Evolutionary conservation across 1,284 basidiomycete species (phyloP).

Genomic region (Microbotryomycetes sp.): DNA sequence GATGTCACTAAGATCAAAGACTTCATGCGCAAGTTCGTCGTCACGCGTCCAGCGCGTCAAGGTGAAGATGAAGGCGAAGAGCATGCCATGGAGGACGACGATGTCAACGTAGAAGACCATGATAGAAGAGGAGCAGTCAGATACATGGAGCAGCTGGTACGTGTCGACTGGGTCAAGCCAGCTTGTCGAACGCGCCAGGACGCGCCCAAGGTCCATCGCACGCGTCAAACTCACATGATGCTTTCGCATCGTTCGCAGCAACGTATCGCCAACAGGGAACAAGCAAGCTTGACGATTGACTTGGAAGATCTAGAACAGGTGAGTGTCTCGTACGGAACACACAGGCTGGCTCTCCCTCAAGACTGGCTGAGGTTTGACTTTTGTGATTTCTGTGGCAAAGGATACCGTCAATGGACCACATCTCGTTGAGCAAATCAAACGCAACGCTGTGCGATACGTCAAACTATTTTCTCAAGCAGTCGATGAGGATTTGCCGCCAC

Average conservation of each 20-base stretch:
- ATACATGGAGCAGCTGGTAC: conserved; percentile 83
- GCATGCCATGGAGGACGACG: conserved; percentile 59
- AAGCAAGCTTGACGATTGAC: conserved; percentile 56
- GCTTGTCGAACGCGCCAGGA: neutral
- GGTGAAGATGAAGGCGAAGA: conserved; percentile 50
- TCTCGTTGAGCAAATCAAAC: conserved; percentile 66
- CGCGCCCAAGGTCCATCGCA: too few relatives aligned
- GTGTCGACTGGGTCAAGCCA: conserved; percentile 39
- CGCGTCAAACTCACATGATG: too few relatives aligned
- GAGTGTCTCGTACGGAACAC: conserved; percentile 11
- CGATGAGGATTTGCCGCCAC: conserved; percentile 76
- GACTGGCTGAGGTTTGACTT: neutral
- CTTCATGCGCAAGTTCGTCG: conserved; percentile 60
- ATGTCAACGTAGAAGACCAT: conserved; percentile 53
- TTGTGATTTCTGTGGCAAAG: conserved; percentile 46
- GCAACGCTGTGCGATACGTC: conserved; percentile 86
- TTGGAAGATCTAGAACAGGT: conserved; percentile 44
- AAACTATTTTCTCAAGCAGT: conserved; percentile 84
- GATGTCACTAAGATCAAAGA: conserved; percentile 55
- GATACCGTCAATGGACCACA: conserved; percentile 57
- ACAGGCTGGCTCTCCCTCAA: neutral
- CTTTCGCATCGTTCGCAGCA: conserved; percentile 52
- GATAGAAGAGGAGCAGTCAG: conserved; percentile 51
- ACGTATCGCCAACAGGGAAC: conserved; percentile 86
- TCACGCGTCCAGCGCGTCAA: conserved; percentile 26